Conservation (phyloP, 2,329 filamentous ascomycete species). For the Esteya vermicola region DNA sequence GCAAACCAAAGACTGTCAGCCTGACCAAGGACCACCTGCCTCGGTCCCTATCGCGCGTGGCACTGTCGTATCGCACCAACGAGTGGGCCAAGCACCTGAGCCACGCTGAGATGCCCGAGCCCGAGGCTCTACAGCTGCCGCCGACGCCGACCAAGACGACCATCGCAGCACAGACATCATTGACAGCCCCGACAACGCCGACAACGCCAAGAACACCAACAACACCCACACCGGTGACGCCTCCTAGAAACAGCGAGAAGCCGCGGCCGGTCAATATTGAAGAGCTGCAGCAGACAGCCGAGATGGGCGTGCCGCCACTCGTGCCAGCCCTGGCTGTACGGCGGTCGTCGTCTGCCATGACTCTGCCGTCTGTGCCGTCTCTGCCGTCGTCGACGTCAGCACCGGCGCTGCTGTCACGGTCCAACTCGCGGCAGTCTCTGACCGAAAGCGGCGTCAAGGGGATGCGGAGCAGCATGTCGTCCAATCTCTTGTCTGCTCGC, state of each 20-base stretch:
- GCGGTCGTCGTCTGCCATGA: too few relatives aligned
- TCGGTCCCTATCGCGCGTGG: slow-evolving; percentile 58
- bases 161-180: not conserved
- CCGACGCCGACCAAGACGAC: slow-evolving; percentile 2
- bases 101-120: slow-evolving; percentile 56
- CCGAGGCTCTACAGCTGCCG: slow-evolving; percentile 43
- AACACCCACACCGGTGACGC: not conserved
- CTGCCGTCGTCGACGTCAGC: too few relatives aligned
- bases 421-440: slow-evolving; percentile 11
- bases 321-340: slow-evolving; percentile 13
- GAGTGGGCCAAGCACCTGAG: slow-evolving; percentile 92
- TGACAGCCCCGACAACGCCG: not conserved
- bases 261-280: slow-evolving; percentile 48
- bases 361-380: too few relatives aligned
- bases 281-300: slow-evolving; percentile 50
- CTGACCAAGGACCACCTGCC: slow-evolving; percentile 52
- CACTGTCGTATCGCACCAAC: slow-evolving; percentile 75
- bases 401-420: too few relatives aligned
- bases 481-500: slow-evolving; percentile 10
- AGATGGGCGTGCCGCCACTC: slow-evolving; percentile 30
- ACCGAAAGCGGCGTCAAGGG: not conserved
- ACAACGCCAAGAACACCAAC: not conserved
- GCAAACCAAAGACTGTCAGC: too few relatives aligned
- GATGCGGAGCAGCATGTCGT: slow-evolving; percentile 13
- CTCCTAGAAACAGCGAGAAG: slow-evolving; percentile 25